Evolutionary conservation across 805 yeast genomes (phyloP).

Genomic region (Grigorovia yakushimaensis): DNA sequence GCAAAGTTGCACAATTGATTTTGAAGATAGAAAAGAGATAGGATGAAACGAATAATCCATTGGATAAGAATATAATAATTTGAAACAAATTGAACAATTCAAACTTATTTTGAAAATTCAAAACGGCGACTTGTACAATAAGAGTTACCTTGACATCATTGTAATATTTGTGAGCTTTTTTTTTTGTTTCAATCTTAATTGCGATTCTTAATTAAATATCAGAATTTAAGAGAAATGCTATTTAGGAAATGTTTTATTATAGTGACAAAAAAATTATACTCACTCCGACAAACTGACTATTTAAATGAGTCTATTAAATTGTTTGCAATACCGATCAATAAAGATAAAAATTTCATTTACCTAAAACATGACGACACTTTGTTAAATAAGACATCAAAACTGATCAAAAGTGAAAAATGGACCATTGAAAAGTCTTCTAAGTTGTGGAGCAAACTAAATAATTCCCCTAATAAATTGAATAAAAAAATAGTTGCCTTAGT

Average conservation of each 20-base stretch:
- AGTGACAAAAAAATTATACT: not conserved
- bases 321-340: slow-evolving; percentile 63
- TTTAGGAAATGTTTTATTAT: not conserved
- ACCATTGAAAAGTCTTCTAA: slow-evolving; percentile 40
- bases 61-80: no score
- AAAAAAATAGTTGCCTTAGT: slow-evolving; percentile 46
- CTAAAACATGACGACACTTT: slow-evolving; percentile 46
- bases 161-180: no score
- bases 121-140: no score
- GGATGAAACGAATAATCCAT: no score
- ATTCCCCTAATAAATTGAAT: slow-evolving; percentile 49
- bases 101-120: no score
- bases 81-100: no score
- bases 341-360: slow-evolving; percentile 49
- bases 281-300: not conserved
- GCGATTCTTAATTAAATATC: no score
- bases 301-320: slow-evolving; percentile 44
- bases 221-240: not conserved
- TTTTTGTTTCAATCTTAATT: no score
- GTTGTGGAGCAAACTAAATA: slow-evolving; percentile 54
- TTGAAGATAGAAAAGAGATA: no score
- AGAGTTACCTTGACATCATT: no score
- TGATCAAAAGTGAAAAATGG: slow-evolving; percentile 35
- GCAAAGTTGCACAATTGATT: no score
- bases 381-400: slow-evolving; percentile 28